Evolutionary conservation across 2,329 filamentous ascomycete species (phyloP), one percentile per base, ranked within the genome.

Genomic region (Pseudopyrenochaeta lycopersici): DNA sequence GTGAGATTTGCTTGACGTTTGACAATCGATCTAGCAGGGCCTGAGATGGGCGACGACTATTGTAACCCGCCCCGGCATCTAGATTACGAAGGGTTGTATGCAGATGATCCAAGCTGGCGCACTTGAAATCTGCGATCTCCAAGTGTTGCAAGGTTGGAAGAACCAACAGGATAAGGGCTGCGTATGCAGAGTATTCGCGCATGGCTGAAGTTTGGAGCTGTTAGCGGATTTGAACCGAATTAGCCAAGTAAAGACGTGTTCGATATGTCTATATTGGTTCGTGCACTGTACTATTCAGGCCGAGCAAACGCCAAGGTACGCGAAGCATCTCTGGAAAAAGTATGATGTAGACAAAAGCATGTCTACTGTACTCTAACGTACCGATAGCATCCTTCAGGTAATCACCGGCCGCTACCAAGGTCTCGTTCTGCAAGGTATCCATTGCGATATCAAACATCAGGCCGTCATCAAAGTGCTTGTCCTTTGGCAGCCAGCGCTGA

Each of bases 131-230:
- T 39, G 59, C 45, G 23, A 69, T 53, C 4, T 62, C 52, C 3
- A 71, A 49, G 15, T 45, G 49, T 15, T 54, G 54, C 10, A 71
- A 42, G 3, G 44, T 46, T 7, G 67, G 68, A 11, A 69, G 55
- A 2, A 58, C 40, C 30, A 71, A 27, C 6, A 70, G 38, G 1
- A 70, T 55, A 1, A 70, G 41, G 1, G 61, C 56, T 27, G 66
- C 67, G 40, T 67, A 69, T 27, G 64, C 63, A 7, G 64, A 65
- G 41, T 69, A 70, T 23, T 69, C 67, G 42, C 65, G 57, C 46
- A 59, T 53, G 21, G 27, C 44, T 49, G 41, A 14, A 30, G 30
- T 38, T 29, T 21, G 14, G 29, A 15, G 9, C n/a, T 15, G 35
- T 52, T 14, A 52, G 43, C n/a, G 45, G 21, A 5, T 12, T n/a